Conservation (phyloP, 352 stramenopile species). For the Pythium guiyangense region DNA sequence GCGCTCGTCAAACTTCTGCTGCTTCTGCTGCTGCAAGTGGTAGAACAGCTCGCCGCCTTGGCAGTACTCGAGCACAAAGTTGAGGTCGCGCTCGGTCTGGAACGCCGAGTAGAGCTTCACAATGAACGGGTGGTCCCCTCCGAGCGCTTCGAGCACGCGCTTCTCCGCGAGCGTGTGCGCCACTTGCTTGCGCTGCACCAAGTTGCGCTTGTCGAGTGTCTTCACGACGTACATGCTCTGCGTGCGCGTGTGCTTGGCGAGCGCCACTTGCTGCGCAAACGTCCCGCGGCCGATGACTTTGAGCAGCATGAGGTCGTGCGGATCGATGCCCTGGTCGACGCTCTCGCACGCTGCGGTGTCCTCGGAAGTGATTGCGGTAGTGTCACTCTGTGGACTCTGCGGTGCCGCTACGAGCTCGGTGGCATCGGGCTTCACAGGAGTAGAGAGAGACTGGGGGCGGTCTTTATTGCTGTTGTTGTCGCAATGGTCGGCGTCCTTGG, state of each 20-base stretch:
- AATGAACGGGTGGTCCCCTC: conserved; percentile 66
- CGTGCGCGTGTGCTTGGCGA: conserved; percentile 50
- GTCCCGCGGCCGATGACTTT: conserved; percentile 85
- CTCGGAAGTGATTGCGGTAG: not conserved
- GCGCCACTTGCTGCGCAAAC: conserved; percentile 76
- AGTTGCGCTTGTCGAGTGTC: conserved; percentile 72
- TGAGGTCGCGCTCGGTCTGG: conserved; percentile 69
- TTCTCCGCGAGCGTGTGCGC: conserved; percentile 80
- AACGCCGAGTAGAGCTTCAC: conserved; percentile 69
- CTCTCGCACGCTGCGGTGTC: not conserved
- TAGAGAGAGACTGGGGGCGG: not conserved
- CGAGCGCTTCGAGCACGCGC: conserved; percentile 55
- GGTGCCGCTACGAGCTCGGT: not conserved
- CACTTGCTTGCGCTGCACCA: conserved; percentile 75
- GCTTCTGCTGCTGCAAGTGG: conserved; percentile 73
- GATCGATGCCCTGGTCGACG: conserved; percentile 27
- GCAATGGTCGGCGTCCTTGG: not conserved
- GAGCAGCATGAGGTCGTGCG: conserved; percentile 69
- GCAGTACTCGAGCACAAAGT: conserved; percentile 86
- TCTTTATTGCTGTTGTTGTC: conserved; percentile 2
- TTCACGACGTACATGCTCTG: conserved; percentile 74
- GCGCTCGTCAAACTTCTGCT: conserved; percentile 62
- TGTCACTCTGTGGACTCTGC: not conserved
- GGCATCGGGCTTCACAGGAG: not conserved
- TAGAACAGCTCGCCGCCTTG: conserved; percentile 84